Conservation (phyloP, 2,329 filamentous ascomycete species). For the Calycina herbarum region DNA sequence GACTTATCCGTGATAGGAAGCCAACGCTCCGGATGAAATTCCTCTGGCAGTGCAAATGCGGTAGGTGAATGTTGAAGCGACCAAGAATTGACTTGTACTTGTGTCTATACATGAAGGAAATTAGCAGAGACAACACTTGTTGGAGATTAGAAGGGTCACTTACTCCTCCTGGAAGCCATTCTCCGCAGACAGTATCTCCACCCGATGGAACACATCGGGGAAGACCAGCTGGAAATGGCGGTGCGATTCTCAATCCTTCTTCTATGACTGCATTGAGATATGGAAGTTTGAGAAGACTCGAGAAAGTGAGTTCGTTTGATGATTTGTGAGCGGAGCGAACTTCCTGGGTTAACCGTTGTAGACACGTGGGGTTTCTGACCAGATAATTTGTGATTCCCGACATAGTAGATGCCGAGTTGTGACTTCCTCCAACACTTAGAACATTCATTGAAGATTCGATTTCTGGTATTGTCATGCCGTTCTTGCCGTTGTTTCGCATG, state of each 20-base stretch:
- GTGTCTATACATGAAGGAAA: too few relatives aligned
- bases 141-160: too few relatives aligned
- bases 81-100: too few relatives aligned
- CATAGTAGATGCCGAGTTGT: conserved; percentile 9
- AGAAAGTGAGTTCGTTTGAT: neutral
- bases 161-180: neutral
- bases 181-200: neutral
- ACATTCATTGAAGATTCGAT: neutral
- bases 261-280: conserved; percentile 42
- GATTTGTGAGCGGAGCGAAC: conserved; percentile 8
- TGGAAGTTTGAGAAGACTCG: neutral
- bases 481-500: conserved; percentile 38
- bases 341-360: conserved; percentile 12
- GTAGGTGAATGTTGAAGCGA: too few relatives aligned
- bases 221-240: conserved; percentile 6
- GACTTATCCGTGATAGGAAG: too few relatives aligned
- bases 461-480: conserved; percentile 7
- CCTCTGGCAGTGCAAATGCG: too few relatives aligned
- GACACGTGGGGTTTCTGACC: neutral
- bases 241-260: conserved; percentile 12
- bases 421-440: conserved; percentile 7
- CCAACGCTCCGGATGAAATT: too few relatives aligned
- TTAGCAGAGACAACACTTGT: too few relatives aligned
- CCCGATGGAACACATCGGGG: conserved; percentile 4
- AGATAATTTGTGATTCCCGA: conserved; percentile 8